Conservation (phyloP, 257 asterid species). For the Nicotiana attenuata region DNA sequence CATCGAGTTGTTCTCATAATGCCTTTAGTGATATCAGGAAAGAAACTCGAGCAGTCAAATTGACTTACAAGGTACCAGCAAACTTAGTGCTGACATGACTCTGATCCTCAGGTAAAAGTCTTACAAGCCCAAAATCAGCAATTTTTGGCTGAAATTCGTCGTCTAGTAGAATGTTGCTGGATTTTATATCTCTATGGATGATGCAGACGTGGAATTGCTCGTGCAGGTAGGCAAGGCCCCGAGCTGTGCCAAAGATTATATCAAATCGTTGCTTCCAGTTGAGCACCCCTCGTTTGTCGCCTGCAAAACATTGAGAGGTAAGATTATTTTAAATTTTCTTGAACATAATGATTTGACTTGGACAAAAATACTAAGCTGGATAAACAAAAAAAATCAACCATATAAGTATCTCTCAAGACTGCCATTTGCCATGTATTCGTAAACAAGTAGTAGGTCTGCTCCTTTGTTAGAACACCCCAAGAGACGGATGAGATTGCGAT, state of each 20-base stretch:
- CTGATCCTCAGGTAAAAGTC: conserved; percentile 68
- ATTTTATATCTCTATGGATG: conserved; percentile 77
- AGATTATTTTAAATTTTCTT: not conserved
- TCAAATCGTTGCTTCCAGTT: conserved; percentile 73
- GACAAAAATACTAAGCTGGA: not conserved
- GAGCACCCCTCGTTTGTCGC: conserved; percentile 55
- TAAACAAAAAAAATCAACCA: conserved; percentile 30
- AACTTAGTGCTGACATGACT: conserved; percentile 80
- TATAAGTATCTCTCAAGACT: conserved; percentile 68
- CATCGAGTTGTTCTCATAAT: not conserved
- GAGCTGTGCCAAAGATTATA: conserved; percentile 67
- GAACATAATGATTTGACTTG: not conserved
- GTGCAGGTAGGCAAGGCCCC: conserved; percentile 74
- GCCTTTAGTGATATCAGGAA: not conserved
- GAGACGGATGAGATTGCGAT: conserved; percentile 76
- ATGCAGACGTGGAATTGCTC: conserved; percentile 66
- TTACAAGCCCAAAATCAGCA: conserved; percentile 79
- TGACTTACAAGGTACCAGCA: conserved; percentile 81
- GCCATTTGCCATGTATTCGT: conserved; percentile 79
- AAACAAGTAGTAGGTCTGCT: conserved; percentile 56
- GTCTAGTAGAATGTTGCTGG: conserved; percentile 64
- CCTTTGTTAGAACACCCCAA: conserved; percentile 70
- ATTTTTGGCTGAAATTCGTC: conserved; percentile 59
- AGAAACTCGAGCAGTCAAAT: not conserved
- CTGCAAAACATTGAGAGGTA: conserved; percentile 24